Conservation (phyloP, 257 asterid genomes). For the Plantago ovata region DNA sequence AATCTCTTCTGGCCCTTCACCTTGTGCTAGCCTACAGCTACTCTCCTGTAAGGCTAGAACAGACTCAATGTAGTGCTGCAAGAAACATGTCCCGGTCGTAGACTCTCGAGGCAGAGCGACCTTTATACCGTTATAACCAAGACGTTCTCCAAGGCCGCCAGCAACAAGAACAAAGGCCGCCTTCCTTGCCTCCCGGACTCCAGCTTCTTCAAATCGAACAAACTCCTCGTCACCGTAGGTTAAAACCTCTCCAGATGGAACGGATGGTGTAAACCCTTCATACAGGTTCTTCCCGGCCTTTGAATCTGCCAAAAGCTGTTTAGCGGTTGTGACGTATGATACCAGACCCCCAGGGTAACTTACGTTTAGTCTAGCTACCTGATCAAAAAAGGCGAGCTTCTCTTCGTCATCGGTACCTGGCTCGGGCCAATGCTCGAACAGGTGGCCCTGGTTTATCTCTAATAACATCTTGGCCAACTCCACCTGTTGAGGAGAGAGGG, state of each 20-base stretch:
- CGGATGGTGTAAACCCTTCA: conserved; percentile 95
- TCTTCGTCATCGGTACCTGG: conserved; percentile 77
- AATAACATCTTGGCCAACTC: conserved; percentile 71
- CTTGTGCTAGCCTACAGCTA: conserved; percentile 64
- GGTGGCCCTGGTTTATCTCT: conserved; percentile 66
- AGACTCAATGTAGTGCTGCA: conserved; percentile 87
- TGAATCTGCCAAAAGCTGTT: conserved; percentile 90
- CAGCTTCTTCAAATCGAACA: conserved; percentile 68
- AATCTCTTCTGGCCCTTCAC: conserved; percentile 64
- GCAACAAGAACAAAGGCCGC: conserved; percentile 99
- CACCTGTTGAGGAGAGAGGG: conserved; percentile 72
- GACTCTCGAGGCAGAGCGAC: conserved; percentile 92
- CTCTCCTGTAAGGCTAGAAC: conserved; percentile 91
- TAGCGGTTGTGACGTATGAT: conserved; percentile 77
- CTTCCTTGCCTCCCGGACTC: conserved; percentile 76
- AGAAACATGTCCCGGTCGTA: conserved; percentile 81
- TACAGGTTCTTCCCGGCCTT: conserved; percentile 93
- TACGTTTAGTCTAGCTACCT: conserved; percentile 77
- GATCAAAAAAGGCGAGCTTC: conserved; percentile 72
- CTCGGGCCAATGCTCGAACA: conserved; percentile 86
- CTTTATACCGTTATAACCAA: conserved; percentile 97
- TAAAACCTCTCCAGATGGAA: conserved; percentile 90
- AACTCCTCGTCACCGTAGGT: conserved; percentile 67
- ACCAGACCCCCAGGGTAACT: conserved; percentile 88
- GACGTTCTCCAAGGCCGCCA: conserved; percentile 99